Conservation (phyloP, 208 protist species). For the Crithidia bombi region DNA sequence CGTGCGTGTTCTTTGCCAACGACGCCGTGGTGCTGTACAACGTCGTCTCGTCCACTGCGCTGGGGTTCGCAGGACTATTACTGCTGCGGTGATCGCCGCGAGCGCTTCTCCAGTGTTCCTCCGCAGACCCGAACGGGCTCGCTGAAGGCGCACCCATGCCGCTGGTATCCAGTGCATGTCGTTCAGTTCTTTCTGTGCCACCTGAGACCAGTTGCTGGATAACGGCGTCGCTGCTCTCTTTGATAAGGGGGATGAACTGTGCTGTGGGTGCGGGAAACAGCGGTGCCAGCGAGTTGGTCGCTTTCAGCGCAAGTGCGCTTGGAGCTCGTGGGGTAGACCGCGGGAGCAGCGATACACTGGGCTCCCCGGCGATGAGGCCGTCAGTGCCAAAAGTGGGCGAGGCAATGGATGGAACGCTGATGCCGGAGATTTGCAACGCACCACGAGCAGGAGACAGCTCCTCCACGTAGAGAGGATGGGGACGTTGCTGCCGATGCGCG, state of each 20-base stretch:
- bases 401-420: neutral
- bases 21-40: neutral
- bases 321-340: neutral
- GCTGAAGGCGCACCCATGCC: neutral
- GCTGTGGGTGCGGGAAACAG: neutral
- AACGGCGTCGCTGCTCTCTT: conserved; percentile 1
- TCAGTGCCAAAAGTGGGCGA: neutral
- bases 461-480: neutral
- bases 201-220: conserved; percentile 2
- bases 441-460: neutral
- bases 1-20: neutral
- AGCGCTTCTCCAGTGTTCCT: no score
- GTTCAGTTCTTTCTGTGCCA: neutral
- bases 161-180: neutral
- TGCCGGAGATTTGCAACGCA: neutral
- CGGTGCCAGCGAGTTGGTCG: neutral
- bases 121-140: neutral
- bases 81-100: no score
- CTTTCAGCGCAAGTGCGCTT: neutral
- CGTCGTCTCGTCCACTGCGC: neutral
- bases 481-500: neutral
- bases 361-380: neutral
- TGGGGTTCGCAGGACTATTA: neutral
- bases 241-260: neutral
- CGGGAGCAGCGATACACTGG: conserved; percentile 9